Conservation (phyloP, 208 protist genomes). For the Trichomonas tenax region DNA sequence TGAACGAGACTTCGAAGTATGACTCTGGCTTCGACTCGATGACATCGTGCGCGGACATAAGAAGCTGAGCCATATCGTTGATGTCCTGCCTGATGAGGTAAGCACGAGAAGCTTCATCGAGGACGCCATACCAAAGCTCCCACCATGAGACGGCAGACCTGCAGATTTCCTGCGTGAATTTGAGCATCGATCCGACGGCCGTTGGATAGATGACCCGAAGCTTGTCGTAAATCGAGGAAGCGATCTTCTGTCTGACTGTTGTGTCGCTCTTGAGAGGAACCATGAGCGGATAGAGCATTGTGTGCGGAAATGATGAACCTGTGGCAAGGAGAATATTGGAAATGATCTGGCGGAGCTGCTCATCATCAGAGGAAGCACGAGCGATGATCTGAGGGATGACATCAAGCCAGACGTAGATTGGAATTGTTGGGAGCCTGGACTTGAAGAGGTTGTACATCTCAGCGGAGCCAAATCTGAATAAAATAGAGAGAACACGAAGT, state of each 20-base stretch:
- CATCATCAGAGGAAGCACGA: not conserved
- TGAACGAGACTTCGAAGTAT: not conserved
- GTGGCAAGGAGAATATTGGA: not conserved
- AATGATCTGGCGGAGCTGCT: not conserved
- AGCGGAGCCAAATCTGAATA: not conserved
- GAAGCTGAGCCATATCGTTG: not conserved
- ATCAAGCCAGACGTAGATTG: not conserved
- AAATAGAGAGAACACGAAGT: not conserved
- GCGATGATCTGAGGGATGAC: conserved; percentile 15
- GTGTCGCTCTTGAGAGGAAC: not conserved
- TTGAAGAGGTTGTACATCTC: not conserved
- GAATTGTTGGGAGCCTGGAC: not conserved
- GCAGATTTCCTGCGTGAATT: not conserved
- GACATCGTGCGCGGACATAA: not conserved
- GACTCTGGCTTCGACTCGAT: not conserved
- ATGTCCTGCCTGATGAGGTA: not conserved
- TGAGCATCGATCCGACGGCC: not conserved
- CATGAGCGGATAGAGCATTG: not conserved
- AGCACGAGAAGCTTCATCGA: not conserved
- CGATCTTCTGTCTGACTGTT: not conserved
- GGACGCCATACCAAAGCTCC: not conserved
- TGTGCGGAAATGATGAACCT: not conserved
- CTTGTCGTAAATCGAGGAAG: not conserved
- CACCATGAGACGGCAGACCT: not conserved
- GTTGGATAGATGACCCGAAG: not conserved